Evolutionary conservation across 805 yeast genomes (phyloP), one percentile per base, ranked within the genome.

Genomic region (Wickerhamiella bombiphila): DNA sequence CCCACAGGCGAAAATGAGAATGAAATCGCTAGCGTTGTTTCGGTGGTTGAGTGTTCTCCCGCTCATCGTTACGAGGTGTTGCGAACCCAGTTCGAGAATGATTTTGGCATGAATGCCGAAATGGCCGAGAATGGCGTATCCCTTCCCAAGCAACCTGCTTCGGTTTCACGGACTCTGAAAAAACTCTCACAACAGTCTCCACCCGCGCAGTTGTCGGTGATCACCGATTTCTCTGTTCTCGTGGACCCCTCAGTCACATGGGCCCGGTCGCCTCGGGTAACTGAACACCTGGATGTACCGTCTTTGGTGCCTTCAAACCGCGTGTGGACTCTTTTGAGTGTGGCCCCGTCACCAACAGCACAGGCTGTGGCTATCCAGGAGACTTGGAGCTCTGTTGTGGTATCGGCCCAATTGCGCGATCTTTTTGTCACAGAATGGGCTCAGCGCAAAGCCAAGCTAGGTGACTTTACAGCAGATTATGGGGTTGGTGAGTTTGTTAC

Each of bases 381-480:
- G 15, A 39, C 44, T 7, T 61, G 66, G 66, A 40, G 59, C 1
- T 49, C 57, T 21, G 38, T 50, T 1, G 45, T 53, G 1, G 64
- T 62, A 2, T 56, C 64, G 7, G 38, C 54, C 3, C 66, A 61
- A 42, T 44, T 60, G 11, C 51, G 65, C 13, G 54, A 51, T 25
- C 47, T 56, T 48, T 56, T 50, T 32, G 40, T 63, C 21, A 48
- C 57, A 5, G 65, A 62, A 36, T 61, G 65, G 66, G 53, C 57
- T 4, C 47, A 49, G 25, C 53, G 60, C 25, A 49, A 58, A n/a
- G 42, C 53, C 6, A 40, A 50, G 4, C 39, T 49, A 11, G 36
- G 29, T 3, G 63, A 61, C 40, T 61, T 49, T 44, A 59, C 65
- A 9, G 60, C 63, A 18, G 66, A 61, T 38, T 62, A 58, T 42